Evolutionary conservation across 108 stramenopile species (phyloP), one percentile per base, ranked within the genome.

Genomic region (Fragilaria crotonensis): DNA sequence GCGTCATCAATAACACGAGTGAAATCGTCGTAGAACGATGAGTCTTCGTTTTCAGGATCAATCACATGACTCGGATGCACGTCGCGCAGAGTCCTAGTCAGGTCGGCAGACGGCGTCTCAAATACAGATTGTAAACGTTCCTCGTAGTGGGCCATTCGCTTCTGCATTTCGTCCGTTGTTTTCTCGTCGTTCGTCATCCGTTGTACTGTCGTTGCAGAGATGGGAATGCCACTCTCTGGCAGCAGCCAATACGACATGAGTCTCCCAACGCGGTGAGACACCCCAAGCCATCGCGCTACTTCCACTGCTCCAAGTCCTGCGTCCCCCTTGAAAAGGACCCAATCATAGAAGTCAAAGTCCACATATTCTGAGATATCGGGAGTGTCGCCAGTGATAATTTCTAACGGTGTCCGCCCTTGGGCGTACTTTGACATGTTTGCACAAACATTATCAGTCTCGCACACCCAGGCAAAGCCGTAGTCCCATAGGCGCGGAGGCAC

Each of bases 211-310:
- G n/a, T n/a, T n/a, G n/a, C n/a, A n/a, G n/a, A n/a, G n/a, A n/a
- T n/a, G n/a, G n/a, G n/a, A n/a, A n/a, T n/a, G n/a, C n/a, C n/a
- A n/a, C n/a, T n/a, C n/a, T n/a, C n/a, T n/a, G n/a, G n/a, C 2
- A 72, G 29, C 0, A 77, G 48, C 32, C 25, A 69, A 29, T 68
- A 71, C 19, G 31, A 59, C 76, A 77, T 77, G 0, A 31, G 30
- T 1, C 45, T 45, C 2, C 70, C 70, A 0, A 66, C 48, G 2
- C 33, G 22, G n/a, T n/a, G n/a, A n/a, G n/a, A n/a, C n/a, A n/a
- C n/a, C n/a, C n/a, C n/a, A n/a, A n/a, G n/a, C n/a, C 56, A 70
- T 41, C 69, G 26, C 2, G 64, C 64, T n/a, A 58, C 54, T 14
- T 50, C 49, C 2, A 0, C 3, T 4, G 27, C 33, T 11, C 48